Conservation (phyloP, 331 rosid species). For the Erythrophleum ivorense region DNA sequence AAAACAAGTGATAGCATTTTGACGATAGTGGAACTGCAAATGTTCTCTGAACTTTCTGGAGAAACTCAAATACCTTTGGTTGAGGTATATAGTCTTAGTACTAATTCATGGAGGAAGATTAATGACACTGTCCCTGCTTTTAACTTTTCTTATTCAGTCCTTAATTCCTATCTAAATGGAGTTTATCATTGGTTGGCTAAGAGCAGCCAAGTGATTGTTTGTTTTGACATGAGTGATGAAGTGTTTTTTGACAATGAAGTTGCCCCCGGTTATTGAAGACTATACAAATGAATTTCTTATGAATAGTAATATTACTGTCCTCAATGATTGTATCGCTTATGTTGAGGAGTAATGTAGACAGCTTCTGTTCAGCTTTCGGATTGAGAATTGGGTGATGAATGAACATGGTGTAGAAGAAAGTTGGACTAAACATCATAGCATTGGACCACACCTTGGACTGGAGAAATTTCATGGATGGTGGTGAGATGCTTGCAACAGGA, state of each 20-base stretch:
- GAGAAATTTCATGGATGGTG: too few species aligned
- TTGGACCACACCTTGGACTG: too few species aligned
- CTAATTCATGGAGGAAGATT: slow-evolving; percentile 4
- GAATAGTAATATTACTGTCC: not conserved
- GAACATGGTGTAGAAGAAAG: not conserved
- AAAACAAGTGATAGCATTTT: not conserved
- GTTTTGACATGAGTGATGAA: slow-evolving; percentile 9
- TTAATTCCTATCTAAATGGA: not conserved
- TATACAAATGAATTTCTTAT: not conserved
- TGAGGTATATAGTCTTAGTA: not conserved
- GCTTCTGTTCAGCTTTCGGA: not conserved
- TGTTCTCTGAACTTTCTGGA: not conserved
- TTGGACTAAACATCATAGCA: not conserved
- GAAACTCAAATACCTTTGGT: not conserved
- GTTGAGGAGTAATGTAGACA: not conserved
- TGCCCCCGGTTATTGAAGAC: not conserved
- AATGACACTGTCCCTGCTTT: not conserved
- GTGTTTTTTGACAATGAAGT: not conserved
- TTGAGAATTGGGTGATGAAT: slow-evolving; percentile 13
- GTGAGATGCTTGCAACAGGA: too few species aligned
- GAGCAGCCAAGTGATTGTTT: not conserved
- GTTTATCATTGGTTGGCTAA: not conserved
- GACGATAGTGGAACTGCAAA: not conserved
- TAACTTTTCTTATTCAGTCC: not conserved
- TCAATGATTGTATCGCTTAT: not conserved